Base-by-base conservation (phyloP, 176 grass and related monocot species). In the Paspalum vaginatum region DNA sequence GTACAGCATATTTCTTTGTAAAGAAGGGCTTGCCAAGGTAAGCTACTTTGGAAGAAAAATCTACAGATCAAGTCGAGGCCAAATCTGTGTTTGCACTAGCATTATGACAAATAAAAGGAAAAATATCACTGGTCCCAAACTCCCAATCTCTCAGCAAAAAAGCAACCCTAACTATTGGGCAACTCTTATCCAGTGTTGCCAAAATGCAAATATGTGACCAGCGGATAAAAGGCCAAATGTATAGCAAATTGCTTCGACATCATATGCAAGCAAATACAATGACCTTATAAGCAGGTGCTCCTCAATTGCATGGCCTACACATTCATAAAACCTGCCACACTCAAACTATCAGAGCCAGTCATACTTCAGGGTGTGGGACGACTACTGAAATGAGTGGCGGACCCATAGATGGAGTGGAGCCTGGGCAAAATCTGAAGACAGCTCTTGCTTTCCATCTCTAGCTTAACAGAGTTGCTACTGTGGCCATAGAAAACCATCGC, bases 41-140 rank as follows among this genome's bases (percentile, higher is more conserved):
- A 41, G 9, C 71, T 74, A 74, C 18, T 74, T 74, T 74, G 51
- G 32, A 41, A 41, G 50, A 55, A 74, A 74, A 15, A 18, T 56
- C 21, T 39, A 41, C 27, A 74, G 32, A 55, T 55, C 49, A 54
- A 74, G 26, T 41, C 11, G 56, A 72, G 47, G 14, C 11, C 7
- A 72, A 71, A 72, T 53, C 14, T n/a, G 16, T 20, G 12, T 49
- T 72, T 52, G 26, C 48, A 39, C 16, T 13, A 54, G 7, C 22
- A 25, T 69, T 68, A n/a, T 46, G 22, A 70, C 12, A 70, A 45
- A 50, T 27, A 50, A 3, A 26, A 70, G 68, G 22, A 27, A 9
- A 27, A 9, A 9, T 22, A 17, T 5, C 43, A 25, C 21, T 7
- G 2, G 10, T 32, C 45, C 45, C 12, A 70, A 22, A 5, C 45